Evolutionary conservation across 305 asterid genomes (phyloP).

Genomic region (Fraxinus greggii): DNA sequence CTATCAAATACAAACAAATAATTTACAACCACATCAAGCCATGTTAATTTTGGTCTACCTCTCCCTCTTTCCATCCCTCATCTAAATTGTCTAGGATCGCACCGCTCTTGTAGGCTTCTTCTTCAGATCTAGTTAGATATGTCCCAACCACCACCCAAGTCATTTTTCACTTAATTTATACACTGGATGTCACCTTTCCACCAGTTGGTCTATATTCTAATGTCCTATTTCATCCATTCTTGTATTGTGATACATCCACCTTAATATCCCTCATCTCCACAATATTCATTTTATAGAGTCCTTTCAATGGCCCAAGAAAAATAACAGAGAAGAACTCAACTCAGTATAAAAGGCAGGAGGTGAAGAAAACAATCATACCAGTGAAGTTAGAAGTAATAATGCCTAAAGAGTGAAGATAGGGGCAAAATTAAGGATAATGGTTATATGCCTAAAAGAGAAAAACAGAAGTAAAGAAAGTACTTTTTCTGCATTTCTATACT

Average conservation of each 20-base stretch:
- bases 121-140: neutral
- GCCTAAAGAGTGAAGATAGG: neutral
- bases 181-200: neutral
- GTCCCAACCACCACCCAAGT: conserved; percentile 1
- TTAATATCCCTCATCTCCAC: neutral
- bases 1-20: neutral
- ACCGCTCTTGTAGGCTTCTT: neutral
- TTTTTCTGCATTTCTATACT: conserved; percentile 69
- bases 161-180: neutral
- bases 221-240: neutral
- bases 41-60: neutral
- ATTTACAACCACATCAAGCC: neutral
- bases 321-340: neutral
- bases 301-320: neutral
- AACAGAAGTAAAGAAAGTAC: conserved; percentile 37
- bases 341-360: neutral
- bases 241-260: neutral
- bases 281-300: neutral
- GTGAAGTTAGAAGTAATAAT: conserved; percentile 16
- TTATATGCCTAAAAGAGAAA: conserved; percentile 15
- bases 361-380: conserved; percentile 2
- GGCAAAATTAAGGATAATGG: neutral
- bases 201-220: neutral
- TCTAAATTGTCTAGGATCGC: neutral
- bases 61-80: neutral